Base-by-base conservation (phyloP, 2,329 filamentous ascomycete genomes). In the Epichloe glyceriae region DNA sequence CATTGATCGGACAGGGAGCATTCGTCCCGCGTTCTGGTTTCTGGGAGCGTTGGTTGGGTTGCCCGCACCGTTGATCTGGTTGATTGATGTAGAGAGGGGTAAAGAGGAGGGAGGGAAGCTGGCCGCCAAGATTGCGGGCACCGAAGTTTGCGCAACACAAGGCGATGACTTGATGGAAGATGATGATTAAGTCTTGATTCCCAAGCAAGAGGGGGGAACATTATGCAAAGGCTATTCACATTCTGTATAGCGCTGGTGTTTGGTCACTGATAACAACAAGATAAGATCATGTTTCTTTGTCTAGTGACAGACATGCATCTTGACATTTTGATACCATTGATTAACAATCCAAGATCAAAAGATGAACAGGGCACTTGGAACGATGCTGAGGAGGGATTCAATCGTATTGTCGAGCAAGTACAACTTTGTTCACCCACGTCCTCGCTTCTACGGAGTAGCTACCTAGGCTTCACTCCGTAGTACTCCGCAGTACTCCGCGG, bases 21-120 rank as follows among this genome's bases (percentile, higher is more conserved):
- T 93, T 52, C 76, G 87, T 46, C 86, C 86, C 6, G 90, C 91
- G 1, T 98, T 98, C 66, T 89, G 86, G 75, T 98, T 98, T 64
- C 72, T 98, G 40, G 88, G 88, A 0, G 73, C 82, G 5, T 70
- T 98, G n/a, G 86, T 98, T 6, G 84, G 85, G 5, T 67, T 95
- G 1, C 90, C 93, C 1, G 82, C 90, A 15, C 88, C 89, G 1
- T 71, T 97, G 47, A 87, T 97, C 67, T 85, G 83, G 62, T 78
- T 88, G 50, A 86, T 98, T 37, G 76, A 96, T 64, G 87, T 95
- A 10, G 86, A 94, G 49, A 75, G 86, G 38, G 86, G 86, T 11
- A 86, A 81, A 67, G 67, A 70, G 44, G 85, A 88, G 61, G 86
- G 83, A 1, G 73, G 76, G 57, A 78, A 72, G 57, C 69, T 90